Conservation (phyloP, 2,329 filamentous ascomycete species). For the Pezicula carpinea region DNA sequence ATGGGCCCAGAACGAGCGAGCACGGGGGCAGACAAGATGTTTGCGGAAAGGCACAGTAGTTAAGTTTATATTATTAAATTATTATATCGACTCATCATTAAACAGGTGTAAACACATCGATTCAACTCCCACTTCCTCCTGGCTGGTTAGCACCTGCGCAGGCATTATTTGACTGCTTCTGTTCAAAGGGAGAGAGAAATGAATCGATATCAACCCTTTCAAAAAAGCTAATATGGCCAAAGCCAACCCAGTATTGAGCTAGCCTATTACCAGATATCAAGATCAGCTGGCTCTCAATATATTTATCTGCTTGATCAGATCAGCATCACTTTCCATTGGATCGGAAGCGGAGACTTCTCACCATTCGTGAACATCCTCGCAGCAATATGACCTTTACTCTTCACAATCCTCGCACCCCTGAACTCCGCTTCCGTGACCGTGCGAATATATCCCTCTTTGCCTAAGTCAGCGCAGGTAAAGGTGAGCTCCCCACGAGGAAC, state of each 20-base stretch:
- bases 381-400: conserved; percentile 74
- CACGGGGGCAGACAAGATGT: too few species aligned
- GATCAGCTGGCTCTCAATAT: conserved; percentile 70
- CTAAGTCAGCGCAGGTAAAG: conserved; percentile 76
- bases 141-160: background rate
- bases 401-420: conserved; percentile 67
- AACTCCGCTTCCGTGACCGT: conserved; percentile 65
- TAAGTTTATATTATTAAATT: too few species aligned
- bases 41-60: too few species aligned
- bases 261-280: conserved; percentile 72
- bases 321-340: background rate
- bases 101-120: too few species aligned
- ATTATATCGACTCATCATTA: too few species aligned
- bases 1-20: too few species aligned
- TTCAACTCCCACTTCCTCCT: background rate
- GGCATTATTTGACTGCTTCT: conserved; percentile 5
- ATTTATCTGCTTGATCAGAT: conserved; percentile 50
- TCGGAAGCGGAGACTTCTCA: conserved; percentile 39
- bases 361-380: conserved; percentile 65
- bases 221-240: conserved; percentile 57
- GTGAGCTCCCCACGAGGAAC: conserved; percentile 82
- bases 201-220: conserved; percentile 55
- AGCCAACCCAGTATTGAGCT: conserved; percentile 75
- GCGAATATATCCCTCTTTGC: conserved; percentile 57
- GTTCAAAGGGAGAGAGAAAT: conserved; percentile 30